Base-by-base conservation (phyloP, 257 asterid species). In the Prunella vulgaris region DNA sequence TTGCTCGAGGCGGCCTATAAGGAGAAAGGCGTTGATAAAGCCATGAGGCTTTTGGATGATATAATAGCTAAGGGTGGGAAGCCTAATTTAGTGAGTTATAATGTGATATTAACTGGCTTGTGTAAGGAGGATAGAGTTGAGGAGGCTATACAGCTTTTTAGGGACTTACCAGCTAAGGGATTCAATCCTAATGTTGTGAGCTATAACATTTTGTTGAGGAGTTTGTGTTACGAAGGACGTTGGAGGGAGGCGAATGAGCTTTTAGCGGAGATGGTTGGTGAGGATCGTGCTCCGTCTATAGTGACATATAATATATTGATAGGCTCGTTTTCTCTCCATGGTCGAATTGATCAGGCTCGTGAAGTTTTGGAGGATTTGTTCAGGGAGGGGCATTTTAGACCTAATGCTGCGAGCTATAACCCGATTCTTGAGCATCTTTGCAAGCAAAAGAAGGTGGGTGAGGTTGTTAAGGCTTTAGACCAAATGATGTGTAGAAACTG, bases 1-100 rank as follows among this genome's bases (percentile, higher is more conserved):
- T 65, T 93, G 83, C 97, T 93, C 13, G 95, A 93, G 85, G 98
- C 97, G 10, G 90, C 94, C 33, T 88, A 86, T 56, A 85, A 90
- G 76, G 97, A 88, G 75, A 80, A 65, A 62, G 98, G 98, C 56
- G 96, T 87, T 27, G 85, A 93, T 54, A 94, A 88, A 66, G 97
- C 98, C 3, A 84, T 75, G 79, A 72, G 76, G 78, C 82, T 93
- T 18, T 82, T 90, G 85, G 87, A 88, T 49, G 89, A 82, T 28
- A 83, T 93, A 5, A 74, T 88, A 51, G 86, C 85, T 4, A 85
- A 82, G 65, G 96, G 96, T 40, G 97, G 94, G 7, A 85, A 54
- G 60, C 96, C 92, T 17, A 93, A 93, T 84, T 75, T 90, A 78
- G 95, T 87, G 66, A 83, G 97, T 70, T 90, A 88, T 61, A 90